Percentiles rank a stretch among this genome's conserved stretches.
Evolutionary conservation across 2,329 filamentous ascomycete species (phyloP).

Genomic region (Calonectria hongkongensis): DNA sequence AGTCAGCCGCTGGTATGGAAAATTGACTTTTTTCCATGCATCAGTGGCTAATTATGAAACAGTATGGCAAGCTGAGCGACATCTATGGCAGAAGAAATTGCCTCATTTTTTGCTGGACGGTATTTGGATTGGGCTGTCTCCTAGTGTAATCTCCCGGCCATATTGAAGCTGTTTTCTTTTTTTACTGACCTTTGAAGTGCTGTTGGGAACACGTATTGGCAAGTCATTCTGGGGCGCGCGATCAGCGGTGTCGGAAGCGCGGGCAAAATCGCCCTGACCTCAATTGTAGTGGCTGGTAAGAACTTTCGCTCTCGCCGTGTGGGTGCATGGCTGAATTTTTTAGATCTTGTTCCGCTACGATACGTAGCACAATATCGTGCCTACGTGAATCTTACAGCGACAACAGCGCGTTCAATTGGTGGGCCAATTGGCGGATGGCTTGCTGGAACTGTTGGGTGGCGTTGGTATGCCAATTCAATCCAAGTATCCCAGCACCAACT

Average conservation of each 20-base stretch:
- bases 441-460: slow-evolving; percentile 33
- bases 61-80: slow-evolving; percentile 39
- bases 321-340: neutral
- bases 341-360: slow-evolving; percentile 20
- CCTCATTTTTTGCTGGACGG: slow-evolving; percentile 31
- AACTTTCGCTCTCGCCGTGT: no score
- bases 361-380: slow-evolving; percentile 26
- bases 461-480: slow-evolving; percentile 20
- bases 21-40: neutral
- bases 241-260: slow-evolving; percentile 34
- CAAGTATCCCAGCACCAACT: neutral
- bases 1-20: slow-evolving; percentile 30
- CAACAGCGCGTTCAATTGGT: slow-evolving; percentile 27
- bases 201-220: slow-evolving; percentile 8
- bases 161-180: neutral
- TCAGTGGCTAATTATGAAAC: neutral
- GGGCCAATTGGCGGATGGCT: slow-evolving; percentile 36
- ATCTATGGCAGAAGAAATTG: slow-evolving; percentile 33
- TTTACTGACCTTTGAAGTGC: neutral
- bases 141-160: slow-evolving; percentile 9
- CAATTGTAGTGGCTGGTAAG: slow-evolving; percentile 35
- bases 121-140: slow-evolving; percentile 30
- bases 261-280: slow-evolving; percentile 31
- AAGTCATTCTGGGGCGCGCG: slow-evolving; percentile 29
- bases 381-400: slow-evolving; percentile 34